phyloP scores from a whole-genome alignment of 2,329 filamentous ascomycete species.

The Alternaria rosae region DNA sequence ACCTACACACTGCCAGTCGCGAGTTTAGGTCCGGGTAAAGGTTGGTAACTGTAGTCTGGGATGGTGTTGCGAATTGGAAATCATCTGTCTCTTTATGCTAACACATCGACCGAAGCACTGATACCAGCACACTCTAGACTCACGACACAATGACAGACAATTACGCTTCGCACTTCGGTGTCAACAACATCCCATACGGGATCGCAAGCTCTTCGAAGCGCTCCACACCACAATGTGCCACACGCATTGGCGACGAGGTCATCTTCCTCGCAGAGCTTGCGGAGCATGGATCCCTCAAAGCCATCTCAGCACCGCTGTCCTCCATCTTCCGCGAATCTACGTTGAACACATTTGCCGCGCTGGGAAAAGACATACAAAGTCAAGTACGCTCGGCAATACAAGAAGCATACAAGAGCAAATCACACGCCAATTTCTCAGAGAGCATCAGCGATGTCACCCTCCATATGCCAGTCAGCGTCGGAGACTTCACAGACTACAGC shows the following conservation, averaged over 20 bases:
- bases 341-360: constrained; percentile 61
- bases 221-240: constrained; percentile 55
- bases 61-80: background rate
- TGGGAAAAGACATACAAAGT: constrained; percentile 50
- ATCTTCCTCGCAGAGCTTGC: constrained; percentile 61
- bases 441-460: constrained; percentile 54
- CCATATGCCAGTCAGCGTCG: constrained; percentile 64
- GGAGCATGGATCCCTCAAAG: constrained; percentile 36
- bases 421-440: constrained; percentile 23
- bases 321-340: constrained; percentile 42
- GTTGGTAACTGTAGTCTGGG: background rate
- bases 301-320: constrained; percentile 24
- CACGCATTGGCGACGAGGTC: constrained; percentile 60
- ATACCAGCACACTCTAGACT: background rate
- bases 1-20: background rate
- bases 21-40: background rate
- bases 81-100: background rate
- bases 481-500: constrained; percentile 67
- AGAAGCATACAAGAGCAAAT: constrained; percentile 35
- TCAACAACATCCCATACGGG: constrained; percentile 44
- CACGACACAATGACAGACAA: constrained; percentile 24
- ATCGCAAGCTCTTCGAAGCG: constrained; percentile 35
- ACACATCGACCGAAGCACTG: no score
- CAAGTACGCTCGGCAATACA: constrained; percentile 55
- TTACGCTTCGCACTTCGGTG: constrained; percentile 39